Percentiles rank a stretch among this genome's conserved stretches.
phyloP scores from a whole-genome alignment of 2,329 filamentous ascomycete species.

The Zymoseptoria tritici region DNA sequence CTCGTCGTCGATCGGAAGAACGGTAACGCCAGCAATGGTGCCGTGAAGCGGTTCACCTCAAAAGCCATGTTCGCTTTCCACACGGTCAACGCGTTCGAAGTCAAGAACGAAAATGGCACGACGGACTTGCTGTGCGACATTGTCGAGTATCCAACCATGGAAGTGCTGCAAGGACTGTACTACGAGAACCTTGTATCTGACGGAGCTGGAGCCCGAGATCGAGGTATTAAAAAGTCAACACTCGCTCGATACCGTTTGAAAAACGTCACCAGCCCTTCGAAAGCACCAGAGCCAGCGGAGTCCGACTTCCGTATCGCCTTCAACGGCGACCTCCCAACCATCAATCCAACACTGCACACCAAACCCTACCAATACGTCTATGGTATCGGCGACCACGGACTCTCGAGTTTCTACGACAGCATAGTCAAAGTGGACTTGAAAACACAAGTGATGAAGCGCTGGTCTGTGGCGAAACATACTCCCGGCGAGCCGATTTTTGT shows the following conservation, averaged over 20 bases:
- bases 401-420: constrained; percentile 54
- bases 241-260: not conserved
- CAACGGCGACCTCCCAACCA: constrained; percentile 57
- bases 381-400: constrained; percentile 48
- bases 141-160: constrained; percentile 54
- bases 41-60: constrained; percentile 62
- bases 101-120: constrained; percentile 32
- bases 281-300: not conserved
- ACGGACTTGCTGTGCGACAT: constrained; percentile 59
- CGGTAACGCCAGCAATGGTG: constrained; percentile 53
- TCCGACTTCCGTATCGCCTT: not conserved
- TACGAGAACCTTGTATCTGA: constrained; percentile 60
- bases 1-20: constrained; percentile 64
- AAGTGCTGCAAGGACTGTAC: constrained; percentile 61
- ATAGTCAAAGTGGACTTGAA: constrained; percentile 58
- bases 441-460: constrained; percentile 47
- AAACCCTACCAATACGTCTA: constrained; percentile 56
- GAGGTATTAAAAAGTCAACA: not conserved
- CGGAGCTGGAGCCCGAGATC: constrained; percentile 30
- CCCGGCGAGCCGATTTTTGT: constrained; percentile 66
- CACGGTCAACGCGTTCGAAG: constrained; percentile 68
- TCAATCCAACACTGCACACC: constrained; percentile 52
- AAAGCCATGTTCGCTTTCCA: constrained; percentile 73
- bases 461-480: constrained; percentile 55
- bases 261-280: not conserved